Evolutionary conservation across 768 basidiomycete species (phyloP).

Genomic region (Mycena polygramma): DNA sequence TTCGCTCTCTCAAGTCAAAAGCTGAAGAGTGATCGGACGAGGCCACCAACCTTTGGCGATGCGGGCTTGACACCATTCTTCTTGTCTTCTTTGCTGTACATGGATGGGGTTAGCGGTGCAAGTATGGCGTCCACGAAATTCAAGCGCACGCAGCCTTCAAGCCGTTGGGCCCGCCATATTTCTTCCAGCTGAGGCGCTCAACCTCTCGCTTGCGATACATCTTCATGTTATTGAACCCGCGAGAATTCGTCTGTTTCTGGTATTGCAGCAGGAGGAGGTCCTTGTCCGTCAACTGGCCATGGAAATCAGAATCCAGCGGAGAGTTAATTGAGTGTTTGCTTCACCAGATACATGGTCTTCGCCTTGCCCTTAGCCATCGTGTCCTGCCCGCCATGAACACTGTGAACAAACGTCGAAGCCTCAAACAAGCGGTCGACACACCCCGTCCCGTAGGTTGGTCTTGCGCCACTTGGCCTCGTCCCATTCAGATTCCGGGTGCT

Average conservation of each 20-base stretch:
- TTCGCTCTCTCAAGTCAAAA: background rate
- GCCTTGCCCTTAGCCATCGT: slow-evolving; percentile 33
- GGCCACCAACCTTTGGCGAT: slow-evolving; percentile 18
- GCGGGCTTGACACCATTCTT: slow-evolving; percentile 28
- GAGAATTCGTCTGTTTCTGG: slow-evolving; percentile 27
- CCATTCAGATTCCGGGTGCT: slow-evolving; percentile 32
- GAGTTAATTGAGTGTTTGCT: background rate
- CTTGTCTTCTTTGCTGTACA: slow-evolving; percentile 27
- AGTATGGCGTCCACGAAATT: background rate
- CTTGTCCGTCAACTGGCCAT: slow-evolving; percentile 27
- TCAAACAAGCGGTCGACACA: background rate
- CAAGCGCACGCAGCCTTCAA: slow-evolving; percentile 27
- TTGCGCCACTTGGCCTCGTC: slow-evolving; percentile 34
- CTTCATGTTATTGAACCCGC: slow-evolving; percentile 25
- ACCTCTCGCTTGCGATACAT: slow-evolving; percentile 32
- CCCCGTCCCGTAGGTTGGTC: slow-evolving; percentile 25
- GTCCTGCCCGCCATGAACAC: slow-evolving; percentile 10
- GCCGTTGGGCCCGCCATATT: slow-evolving; percentile 33
- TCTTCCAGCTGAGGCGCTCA: slow-evolving; percentile 28
- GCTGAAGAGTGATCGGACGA: background rate
- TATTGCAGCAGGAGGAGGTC: slow-evolving; percentile 31
- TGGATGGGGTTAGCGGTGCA: background rate
- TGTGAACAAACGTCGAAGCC: background rate
- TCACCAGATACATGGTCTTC: slow-evolving; percentile 30
- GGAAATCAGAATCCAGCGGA: background rate